Conservation (phyloP, 176 grass and related monocot genomes). For the Phragmites australis region DNA sequence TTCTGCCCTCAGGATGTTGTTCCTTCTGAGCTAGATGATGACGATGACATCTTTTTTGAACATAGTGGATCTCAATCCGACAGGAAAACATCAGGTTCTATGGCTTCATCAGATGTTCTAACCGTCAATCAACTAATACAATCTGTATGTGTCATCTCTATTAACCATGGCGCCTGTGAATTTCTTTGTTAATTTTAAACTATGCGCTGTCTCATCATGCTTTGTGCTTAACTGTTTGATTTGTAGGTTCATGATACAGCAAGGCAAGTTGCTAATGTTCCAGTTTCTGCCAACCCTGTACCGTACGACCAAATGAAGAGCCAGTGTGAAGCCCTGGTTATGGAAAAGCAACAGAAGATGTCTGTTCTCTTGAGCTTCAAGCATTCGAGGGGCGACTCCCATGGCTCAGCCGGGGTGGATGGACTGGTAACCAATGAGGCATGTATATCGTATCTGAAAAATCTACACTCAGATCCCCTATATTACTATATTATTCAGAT, state of each 20-base stretch:
- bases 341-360: constrained; percentile 94
- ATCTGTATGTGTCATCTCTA: constrained; percentile 59
- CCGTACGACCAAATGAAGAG: constrained; percentile 96
- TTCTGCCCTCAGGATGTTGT: constrained; percentile 64
- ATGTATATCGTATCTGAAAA: constrained; percentile 23
- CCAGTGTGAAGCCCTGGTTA: constrained; percentile 88
- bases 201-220: background rate
- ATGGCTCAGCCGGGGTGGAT: constrained; percentile 38
- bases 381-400: constrained; percentile 55
- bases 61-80: constrained; percentile 72
- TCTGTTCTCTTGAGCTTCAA: constrained; percentile 88
- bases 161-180: constrained; percentile 5
- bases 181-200: background rate
- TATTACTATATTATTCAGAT: background rate
- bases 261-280: constrained; percentile 58
- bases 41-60: constrained; percentile 66
- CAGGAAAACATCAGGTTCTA: constrained; percentile 71
- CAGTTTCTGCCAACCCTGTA: constrained; percentile 57
- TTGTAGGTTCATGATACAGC: constrained; percentile 84
- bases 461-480: background rate
- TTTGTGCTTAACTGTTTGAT: constrained; percentile 30
- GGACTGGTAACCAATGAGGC: constrained; percentile 51
- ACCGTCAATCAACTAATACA: constrained; percentile 91
- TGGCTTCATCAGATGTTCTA: constrained; percentile 68
- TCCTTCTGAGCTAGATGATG: constrained; percentile 74